Percentiles rank a stretch among this genome's conserved stretches.
phyloP scores from a whole-genome alignment of 2,329 filamentous ascomycete species.

The Endocalyx cinctus region DNA sequence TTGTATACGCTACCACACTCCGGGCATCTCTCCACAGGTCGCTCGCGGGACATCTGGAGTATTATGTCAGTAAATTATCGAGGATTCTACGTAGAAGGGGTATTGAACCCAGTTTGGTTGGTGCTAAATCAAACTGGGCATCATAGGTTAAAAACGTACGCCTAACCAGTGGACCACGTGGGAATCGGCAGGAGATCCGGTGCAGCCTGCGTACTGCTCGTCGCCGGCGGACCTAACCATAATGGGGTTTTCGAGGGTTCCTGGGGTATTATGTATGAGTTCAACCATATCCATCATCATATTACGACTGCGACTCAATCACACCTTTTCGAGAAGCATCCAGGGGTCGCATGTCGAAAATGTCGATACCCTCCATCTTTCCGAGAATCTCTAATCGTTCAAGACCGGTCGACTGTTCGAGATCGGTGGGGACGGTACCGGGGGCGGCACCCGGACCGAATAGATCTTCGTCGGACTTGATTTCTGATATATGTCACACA shows the following conservation, averaged over 20 bases:
- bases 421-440: slow-evolving; percentile 85
- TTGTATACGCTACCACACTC: slow-evolving; percentile 97
- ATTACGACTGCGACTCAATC: no score
- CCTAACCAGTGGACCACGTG: slow-evolving; percentile 89
- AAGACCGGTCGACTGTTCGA: slow-evolving; percentile 94
- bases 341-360: slow-evolving; percentile 97
- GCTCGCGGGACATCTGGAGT: slow-evolving; percentile 72
- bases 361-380: slow-evolving; percentile 97
- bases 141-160: slow-evolving; percentile 62
- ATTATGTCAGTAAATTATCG: slow-evolving; percentile 7
- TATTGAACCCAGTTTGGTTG: no score
- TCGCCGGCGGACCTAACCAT: slow-evolving; percentile 85
- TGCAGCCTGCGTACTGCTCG: slow-evolving; percentile 97
- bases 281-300: no score
- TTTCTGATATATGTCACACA: no score
- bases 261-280: no score
- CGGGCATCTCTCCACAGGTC: slow-evolving; percentile 89
- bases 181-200: slow-evolving; percentile 86
- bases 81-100: no score
- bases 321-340: slow-evolving; percentile 83
- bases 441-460: slow-evolving; percentile 73
- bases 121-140: no score
- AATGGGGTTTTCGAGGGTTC: slow-evolving; percentile 87
- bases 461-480: slow-evolving; percentile 79
- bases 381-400: slow-evolving; percentile 98